Evolutionary conservation across 2,329 filamentous ascomycete species (phyloP).

Genomic region (Didymella sp.): DNA sequence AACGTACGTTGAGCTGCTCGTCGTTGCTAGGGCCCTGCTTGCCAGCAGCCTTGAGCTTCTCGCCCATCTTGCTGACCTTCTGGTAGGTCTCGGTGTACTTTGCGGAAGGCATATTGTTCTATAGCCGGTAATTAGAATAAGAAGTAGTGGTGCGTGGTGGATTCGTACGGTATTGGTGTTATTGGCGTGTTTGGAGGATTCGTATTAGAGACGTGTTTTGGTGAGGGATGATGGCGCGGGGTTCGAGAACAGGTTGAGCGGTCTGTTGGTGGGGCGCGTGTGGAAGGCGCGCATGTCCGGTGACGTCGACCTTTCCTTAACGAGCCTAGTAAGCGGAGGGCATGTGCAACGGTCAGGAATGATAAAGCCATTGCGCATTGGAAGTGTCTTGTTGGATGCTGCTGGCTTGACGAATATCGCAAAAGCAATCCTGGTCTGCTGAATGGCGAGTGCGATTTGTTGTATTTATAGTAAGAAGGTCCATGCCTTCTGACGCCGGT

Average conservation of each 20-base stretch:
- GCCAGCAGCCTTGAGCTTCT: conserved; percentile 38
- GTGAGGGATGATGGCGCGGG: conserved; percentile 14
- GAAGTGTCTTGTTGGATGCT: background rate
- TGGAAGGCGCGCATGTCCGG: conserved; percentile 21
- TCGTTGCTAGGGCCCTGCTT: conserved; percentile 41
- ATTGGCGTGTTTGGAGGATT: too few species aligned
- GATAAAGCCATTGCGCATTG: background rate
- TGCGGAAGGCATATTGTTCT: conserved; percentile 36
- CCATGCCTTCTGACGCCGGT: conserved; percentile 4
- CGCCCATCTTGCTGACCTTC: conserved; percentile 42
- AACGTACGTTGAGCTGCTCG: conserved; percentile 59
- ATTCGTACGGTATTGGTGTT: background rate
- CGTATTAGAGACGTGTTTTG: conserved; percentile 3
- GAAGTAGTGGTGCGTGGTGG: background rate
- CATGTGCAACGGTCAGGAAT: background rate
- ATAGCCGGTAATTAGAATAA: background rate
- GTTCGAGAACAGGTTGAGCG: conserved; percentile 19
- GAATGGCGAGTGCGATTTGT: background rate
- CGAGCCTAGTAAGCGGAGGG: background rate
- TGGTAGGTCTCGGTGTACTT: conserved; percentile 43
- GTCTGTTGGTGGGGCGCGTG: conserved; percentile 17
- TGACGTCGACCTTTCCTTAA: conserved; percentile 16
- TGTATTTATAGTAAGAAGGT: background rate
- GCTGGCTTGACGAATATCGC: background rate
- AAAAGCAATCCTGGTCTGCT: background rate